Conservation (phyloP, 108 stramenopile genomes). For the Stephanodiscus triporus region DNA sequence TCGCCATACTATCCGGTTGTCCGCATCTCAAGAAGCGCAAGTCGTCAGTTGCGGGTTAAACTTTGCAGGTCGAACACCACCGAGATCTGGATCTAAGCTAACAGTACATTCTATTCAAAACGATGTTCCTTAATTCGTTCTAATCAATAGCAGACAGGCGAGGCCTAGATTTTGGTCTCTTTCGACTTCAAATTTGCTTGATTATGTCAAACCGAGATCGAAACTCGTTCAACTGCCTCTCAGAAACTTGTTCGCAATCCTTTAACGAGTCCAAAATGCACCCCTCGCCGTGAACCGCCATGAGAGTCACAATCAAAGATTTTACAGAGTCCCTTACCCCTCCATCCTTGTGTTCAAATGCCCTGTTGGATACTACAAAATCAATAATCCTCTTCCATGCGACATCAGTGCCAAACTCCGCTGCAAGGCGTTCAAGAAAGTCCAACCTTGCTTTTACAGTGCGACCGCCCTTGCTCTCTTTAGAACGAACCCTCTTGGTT, state of each 20-base stretch:
- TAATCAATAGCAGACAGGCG: too few species aligned
- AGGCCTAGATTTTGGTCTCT: not conserved
- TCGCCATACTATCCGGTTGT: not conserved
- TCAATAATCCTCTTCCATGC: conserved; percentile 36
- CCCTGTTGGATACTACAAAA: conserved; percentile 30
- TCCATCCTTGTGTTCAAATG: conserved; percentile 45
- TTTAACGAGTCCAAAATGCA: conserved; percentile 30
- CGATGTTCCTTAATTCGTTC: too few species aligned
- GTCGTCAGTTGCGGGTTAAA: conserved; percentile 3
- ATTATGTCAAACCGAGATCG: conserved; percentile 18
- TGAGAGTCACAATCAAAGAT: conserved; percentile 34
- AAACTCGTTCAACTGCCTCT: conserved; percentile 41
- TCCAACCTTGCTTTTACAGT: conserved; percentile 32
- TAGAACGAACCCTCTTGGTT: conserved; percentile 43
- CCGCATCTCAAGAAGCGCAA: conserved; percentile 37
- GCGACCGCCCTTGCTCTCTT: conserved; percentile 40
- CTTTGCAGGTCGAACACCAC: too few species aligned
- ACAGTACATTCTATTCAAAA: too few species aligned
- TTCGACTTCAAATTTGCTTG: not conserved
- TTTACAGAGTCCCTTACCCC: conserved; percentile 43
- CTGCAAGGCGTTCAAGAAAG: conserved; percentile 40
- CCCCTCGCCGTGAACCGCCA: conserved; percentile 41
- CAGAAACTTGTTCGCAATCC: conserved; percentile 26
- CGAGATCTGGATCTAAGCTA: too few species aligned
- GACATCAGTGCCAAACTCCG: conserved; percentile 35